Evolutionary conservation across 768 basidiomycete genomes (phyloP).

Genomic region (Hericium alpestre): DNA sequence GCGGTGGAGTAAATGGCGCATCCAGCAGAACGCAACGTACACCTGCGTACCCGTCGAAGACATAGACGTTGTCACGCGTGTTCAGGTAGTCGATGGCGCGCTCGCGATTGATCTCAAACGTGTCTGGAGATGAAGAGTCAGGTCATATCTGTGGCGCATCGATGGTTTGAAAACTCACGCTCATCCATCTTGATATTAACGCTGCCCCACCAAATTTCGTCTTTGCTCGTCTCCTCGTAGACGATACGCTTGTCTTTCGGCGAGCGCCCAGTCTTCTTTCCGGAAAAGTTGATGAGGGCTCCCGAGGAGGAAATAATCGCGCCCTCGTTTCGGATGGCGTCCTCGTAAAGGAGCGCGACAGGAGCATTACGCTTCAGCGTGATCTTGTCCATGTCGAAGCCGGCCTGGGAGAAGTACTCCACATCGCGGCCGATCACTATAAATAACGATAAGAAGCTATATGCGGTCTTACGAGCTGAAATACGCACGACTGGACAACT

Average conservation of each 20-base stretch:
- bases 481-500: conserved; percentile 44
- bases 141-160: no score
- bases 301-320: conserved; percentile 95
- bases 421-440: conserved; percentile 87
- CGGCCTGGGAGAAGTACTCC: conserved; percentile 96
- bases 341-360: conserved; percentile 87
- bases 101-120: conserved; percentile 98
- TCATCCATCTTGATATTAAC: conserved; percentile 99
- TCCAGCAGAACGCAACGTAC: conserved; percentile 28
- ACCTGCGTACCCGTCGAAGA: conserved; percentile 93
- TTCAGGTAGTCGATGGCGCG: conserved; percentile 98
- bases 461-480: neutral
- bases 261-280: conserved; percentile 95
- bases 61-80: conserved; percentile 95
- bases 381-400: conserved; percentile 97
- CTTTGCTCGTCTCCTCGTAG: conserved; percentile 91
- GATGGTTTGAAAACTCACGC: conserved; percentile 37
- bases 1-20: neutral
- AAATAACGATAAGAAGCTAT: conserved; percentile 7
- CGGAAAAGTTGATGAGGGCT: conserved; percentile 98
- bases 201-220: conserved; percentile 98
- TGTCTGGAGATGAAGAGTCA: conserved; percentile 39
- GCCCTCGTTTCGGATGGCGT: conserved; percentile 96
- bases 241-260: conserved; percentile 99
- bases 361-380: conserved; percentile 92